Conservation (phyloP, 140 eudicot species). For the Oenanthe javanica region DNA sequence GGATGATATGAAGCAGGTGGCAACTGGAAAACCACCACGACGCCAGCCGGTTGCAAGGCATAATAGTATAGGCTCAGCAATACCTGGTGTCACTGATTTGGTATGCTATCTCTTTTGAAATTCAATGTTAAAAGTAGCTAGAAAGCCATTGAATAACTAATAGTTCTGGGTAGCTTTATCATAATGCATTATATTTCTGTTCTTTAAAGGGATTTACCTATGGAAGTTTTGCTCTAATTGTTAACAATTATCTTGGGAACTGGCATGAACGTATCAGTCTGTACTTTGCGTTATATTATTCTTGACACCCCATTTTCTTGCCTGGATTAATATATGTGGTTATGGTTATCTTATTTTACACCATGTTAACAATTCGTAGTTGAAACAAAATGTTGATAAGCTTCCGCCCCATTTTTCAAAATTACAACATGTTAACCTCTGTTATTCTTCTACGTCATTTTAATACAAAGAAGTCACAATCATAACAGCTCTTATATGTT, state of each 20-base stretch:
- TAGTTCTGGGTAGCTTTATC: too few relatives aligned
- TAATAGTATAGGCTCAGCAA: conserved; percentile 43
- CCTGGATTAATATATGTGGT: neutral
- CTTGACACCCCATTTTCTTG: neutral
- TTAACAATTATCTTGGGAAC: too few relatives aligned
- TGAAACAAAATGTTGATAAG: neutral
- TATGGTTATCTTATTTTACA: too few relatives aligned
- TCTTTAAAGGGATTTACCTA: too few relatives aligned
- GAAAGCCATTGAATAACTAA: too few relatives aligned
- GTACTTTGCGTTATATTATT: neutral
- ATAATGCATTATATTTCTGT: too few relatives aligned
- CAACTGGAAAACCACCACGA: conserved; percentile 59
- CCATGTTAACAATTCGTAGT: neutral
- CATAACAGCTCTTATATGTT: neutral
- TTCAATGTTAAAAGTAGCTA: too few relatives aligned
- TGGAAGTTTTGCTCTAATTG: too few relatives aligned
- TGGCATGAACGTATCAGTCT: neutral
- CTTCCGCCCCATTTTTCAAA: neutral
- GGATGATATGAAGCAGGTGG: conserved; percentile 41
- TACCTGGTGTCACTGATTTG: conserved; percentile 21
- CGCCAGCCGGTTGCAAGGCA: conserved; percentile 55
- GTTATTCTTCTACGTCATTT: too few relatives aligned
- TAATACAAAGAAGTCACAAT: too few relatives aligned
- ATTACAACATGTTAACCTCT: neutral
- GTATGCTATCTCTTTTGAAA: conserved; percentile 25